Base-by-base conservation (phyloP, 352 stramenopile genomes). In the Hyaloperonospora arabidopsidis region DNA sequence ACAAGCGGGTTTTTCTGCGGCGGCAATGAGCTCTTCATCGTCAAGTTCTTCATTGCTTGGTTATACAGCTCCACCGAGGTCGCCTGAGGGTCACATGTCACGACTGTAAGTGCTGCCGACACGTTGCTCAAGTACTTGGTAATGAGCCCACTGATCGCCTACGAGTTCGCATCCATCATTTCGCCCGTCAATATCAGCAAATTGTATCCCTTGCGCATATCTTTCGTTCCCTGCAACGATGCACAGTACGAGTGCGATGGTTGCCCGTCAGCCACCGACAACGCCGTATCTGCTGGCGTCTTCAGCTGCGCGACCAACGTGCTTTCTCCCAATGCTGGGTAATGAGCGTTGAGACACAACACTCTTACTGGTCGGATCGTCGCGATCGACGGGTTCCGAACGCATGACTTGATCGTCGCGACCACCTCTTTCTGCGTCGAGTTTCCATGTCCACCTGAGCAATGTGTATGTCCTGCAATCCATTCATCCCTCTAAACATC, bases 311-410 rank as follows among this genome's bases (percentile, higher is more conserved):
- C 79, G 13, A 89, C 75, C 11, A 86, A 61, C 13, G 68, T 87
- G 1, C 61, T 40, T 0, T 53, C 52, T 1, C 64, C 53, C 0
- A 75, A 52, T 12, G 49, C 73, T 17, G 76, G 70, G 32, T 82
- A 86, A 47, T 89, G 63, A 13, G 70, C 78, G 23, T 81, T 60
- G 29, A 91, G 61, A 50, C 81, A 91, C 10, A 91, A 56, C 1
- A 62, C 61, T 1, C 81, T 78, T n/a, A 89, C 74, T 0, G 81
- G 78, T 29, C 58, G 67, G 19, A 91, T 71, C 23, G 76, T 84
- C 32, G 79, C 79, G 34, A 75, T 64, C n/a, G 81, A 91, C n/a
- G 81, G 81, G 34, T 91, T 91, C 23, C 67, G 73, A n/a, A 91
- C 56, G 53, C 81, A 91, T n/a, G 81, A 85, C 55, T 82, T 84